A percentile compares a stretch with the other conserved stretches of the same genome.
phyloP scores from a whole-genome alignment of 2,329 filamentous ascomycete species.

The Davidsoniella eucalypti region DNA sequence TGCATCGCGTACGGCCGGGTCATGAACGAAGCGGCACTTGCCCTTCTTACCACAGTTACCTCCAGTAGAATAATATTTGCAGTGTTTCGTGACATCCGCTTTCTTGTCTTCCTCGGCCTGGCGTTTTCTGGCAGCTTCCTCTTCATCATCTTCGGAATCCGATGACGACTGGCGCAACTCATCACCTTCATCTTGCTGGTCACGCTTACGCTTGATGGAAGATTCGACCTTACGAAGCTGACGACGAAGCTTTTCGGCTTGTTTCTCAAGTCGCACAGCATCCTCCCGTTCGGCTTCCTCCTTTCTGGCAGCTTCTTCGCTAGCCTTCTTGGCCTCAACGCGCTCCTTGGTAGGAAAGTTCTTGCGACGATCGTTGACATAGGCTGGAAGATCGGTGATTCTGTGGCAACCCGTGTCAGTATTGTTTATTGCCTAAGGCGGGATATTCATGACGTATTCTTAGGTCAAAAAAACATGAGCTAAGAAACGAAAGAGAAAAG shows the following conservation, averaged over 20 bases:
- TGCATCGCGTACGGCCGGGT: slow-evolving; percentile 44
- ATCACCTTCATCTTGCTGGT: slow-evolving; percentile 49
- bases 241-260: slow-evolving; percentile 45
- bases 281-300: slow-evolving; percentile 43
- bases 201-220: slow-evolving; percentile 51
- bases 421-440: too few relatives aligned
- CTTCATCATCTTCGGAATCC: slow-evolving; percentile 32
- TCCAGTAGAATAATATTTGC: slow-evolving; percentile 55
- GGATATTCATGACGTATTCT: too few relatives aligned
- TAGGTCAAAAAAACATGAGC: not conserved
- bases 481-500: not conserved
- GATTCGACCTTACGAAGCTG: slow-evolving; percentile 56
- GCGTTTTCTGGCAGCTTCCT: slow-evolving; percentile 20
- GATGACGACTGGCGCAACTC: slow-evolving; percentile 40
- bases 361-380: slow-evolving; percentile 64
- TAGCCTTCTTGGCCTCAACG: slow-evolving; percentile 43
- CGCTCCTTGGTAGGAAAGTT: slow-evolving; percentile 67
- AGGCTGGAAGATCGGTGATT: slow-evolving; percentile 56
- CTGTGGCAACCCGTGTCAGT: slow-evolving; percentile 18
- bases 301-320: slow-evolving; percentile 27
- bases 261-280: slow-evolving; percentile 28
- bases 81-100: slow-evolving; percentile 47
- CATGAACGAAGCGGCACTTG: slow-evolving; percentile 59
- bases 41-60: slow-evolving; percentile 55
- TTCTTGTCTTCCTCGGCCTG: slow-evolving; percentile 25